Percentiles rank a stretch among this genome's conserved stretches.
phyloP scores from a whole-genome alignment of 2,329 filamentous ascomycete genomes.

The Penicillium sumatraense region DNA sequence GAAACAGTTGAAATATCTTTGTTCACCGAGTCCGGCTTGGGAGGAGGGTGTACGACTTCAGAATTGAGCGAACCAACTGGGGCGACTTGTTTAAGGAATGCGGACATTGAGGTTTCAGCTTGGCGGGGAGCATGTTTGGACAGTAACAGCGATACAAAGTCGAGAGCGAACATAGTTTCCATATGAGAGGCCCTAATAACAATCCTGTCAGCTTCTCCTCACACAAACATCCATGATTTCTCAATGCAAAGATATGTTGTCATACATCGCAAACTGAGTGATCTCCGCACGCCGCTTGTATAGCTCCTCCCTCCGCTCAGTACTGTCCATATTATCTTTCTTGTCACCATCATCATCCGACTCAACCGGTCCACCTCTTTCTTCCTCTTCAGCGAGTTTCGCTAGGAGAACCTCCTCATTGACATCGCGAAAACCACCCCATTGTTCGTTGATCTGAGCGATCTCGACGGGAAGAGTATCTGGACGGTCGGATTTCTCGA shows the following conservation, averaged over 20 bases:
- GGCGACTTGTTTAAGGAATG: slow-evolving; percentile 69
- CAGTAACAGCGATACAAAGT: slow-evolving; percentile 81
- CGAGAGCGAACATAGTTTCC: slow-evolving; percentile 68
- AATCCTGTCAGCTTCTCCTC: slow-evolving; percentile 13
- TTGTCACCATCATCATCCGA: slow-evolving; percentile 45
- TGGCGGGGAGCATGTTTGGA: slow-evolving; percentile 79
- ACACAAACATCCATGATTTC: too few species aligned
- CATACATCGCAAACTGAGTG: slow-evolving; percentile 48
- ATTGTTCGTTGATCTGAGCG: slow-evolving; percentile 74
- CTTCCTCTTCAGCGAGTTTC: slow-evolving; percentile 63
- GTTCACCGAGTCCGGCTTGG: slow-evolving; percentile 59
- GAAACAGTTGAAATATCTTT: slow-evolving; percentile 60
- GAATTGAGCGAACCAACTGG: slow-evolving; percentile 76
- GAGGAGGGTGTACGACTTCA: slow-evolving; percentile 67
- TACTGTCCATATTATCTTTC: slow-evolving; percentile 40
- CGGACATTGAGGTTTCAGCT: slow-evolving; percentile 72
- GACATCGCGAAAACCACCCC: slow-evolving; percentile 80
- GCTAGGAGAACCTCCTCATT: slow-evolving; percentile 73
- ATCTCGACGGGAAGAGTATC: slow-evolving; percentile 74
- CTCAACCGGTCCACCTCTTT: slow-evolving; percentile 53
- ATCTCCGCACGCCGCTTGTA: slow-evolving; percentile 52
- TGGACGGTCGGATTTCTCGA: slow-evolving; percentile 54
- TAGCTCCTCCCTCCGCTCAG: slow-evolving; percentile 46
- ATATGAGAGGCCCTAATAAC: slow-evolving; percentile 47
- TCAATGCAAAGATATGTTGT: background rate